These are phyloP conservation scores for Ciborinia camelliae DNA, from an alignment of 2,329 filamentous ascomycete genomes.

Conservation along the genomic window DNA sequence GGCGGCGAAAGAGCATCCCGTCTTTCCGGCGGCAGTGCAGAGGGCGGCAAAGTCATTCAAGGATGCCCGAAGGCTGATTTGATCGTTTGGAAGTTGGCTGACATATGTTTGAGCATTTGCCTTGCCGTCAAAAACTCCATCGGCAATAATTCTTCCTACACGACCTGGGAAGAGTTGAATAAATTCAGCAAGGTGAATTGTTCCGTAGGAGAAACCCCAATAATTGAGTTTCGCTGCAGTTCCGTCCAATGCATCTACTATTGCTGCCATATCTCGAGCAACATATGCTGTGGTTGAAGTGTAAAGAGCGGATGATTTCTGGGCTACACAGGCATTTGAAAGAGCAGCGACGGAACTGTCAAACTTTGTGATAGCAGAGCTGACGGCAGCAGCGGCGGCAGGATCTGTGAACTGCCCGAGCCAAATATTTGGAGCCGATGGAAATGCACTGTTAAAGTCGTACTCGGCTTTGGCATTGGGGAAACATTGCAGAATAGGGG, in stretches of 20 bases:
- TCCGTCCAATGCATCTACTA: conserved; percentile 18
- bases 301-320: conserved; percentile 23
- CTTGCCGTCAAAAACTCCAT: conserved; percentile 33
- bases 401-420: conserved; percentile 21
- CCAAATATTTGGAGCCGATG: conserved; percentile 23
- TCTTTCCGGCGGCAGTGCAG: conserved; percentile 18
- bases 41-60: conserved; percentile 23
- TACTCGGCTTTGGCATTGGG: conserved; percentile 21
- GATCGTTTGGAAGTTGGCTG: conserved; percentile 23
- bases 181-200: conserved; percentile 43
- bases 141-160: conserved; percentile 42
- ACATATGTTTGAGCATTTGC: conserved; percentile 40
- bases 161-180: conserved; percentile 43
- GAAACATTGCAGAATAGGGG: conserved; percentile 23
- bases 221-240: conserved; percentile 41
- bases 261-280: conserved; percentile 25
- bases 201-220: conserved; percentile 50
- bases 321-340: conserved; percentile 21
- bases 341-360: conserved; percentile 20
- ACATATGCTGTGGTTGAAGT: conserved; percentile 26
- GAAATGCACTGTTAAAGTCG: conserved; percentile 19
- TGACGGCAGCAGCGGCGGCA: conserved; percentile 7
- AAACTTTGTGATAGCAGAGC: conserved; percentile 13
- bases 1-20: conserved; percentile 16
- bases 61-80: conserved; percentile 19